These are phyloP conservation scores for Lactarius deliciosus DNA, from an alignment of 768 basidiomycete species.

Conservation along the genomic window DNA sequence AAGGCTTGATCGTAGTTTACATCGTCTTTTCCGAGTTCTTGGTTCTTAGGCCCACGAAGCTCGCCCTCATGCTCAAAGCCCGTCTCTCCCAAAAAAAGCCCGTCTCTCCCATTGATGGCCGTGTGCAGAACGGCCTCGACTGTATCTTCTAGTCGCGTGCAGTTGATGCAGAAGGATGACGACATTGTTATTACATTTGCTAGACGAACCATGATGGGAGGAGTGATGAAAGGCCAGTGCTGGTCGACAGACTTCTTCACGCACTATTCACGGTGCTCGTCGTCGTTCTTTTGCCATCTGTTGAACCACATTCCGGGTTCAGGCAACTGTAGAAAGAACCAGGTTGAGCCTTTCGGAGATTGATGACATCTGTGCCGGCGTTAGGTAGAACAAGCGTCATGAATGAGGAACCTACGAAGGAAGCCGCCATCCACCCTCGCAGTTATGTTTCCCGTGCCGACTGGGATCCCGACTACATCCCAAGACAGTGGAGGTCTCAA, in stretches of 20 bases:
- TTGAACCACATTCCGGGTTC: not conserved
- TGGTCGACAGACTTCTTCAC: conserved; percentile 83
- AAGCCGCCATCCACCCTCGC: conserved; percentile 81
- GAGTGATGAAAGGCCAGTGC: conserved; percentile 85
- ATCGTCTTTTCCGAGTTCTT: not conserved
- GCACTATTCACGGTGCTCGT: conserved; percentile 71
- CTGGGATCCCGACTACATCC: conserved; percentile 81
- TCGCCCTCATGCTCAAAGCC: not conserved
- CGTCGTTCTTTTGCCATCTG: not conserved
- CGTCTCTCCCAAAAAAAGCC: not conserved
- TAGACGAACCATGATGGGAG: conserved; percentile 85
- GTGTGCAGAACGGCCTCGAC: conserved; percentile 30
- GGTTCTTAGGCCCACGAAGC: not conserved
- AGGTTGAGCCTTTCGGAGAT: conserved; percentile 68
- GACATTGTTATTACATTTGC: conserved; percentile 92
- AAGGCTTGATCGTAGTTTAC: not conserved
- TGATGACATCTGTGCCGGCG: not conserved
- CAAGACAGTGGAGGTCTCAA: conserved; percentile 34
- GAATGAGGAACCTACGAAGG: conserved; percentile 41
- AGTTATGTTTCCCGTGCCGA: conserved; percentile 79
- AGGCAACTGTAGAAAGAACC: conserved; percentile 69
- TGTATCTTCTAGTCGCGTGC: conserved; percentile 44
- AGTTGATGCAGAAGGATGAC: conserved; percentile 67
- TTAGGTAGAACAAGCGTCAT: not conserved
- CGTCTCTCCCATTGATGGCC: conserved; percentile 3